Conservation (phyloP, 2,329 filamentous ascomycete species). For the Byssoonygena ceratinophila region DNA sequence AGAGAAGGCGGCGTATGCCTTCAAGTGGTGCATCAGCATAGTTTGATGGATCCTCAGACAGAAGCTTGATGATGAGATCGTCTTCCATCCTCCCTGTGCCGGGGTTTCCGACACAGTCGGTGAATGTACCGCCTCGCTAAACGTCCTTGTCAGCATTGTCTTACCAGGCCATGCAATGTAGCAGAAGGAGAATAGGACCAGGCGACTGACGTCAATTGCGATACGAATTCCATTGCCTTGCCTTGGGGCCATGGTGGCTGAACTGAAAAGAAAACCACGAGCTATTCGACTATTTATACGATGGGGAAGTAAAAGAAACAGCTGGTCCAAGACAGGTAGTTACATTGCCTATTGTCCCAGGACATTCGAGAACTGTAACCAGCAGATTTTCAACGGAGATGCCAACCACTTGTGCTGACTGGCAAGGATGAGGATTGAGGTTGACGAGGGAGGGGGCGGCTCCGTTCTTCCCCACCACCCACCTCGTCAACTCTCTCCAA, state of each 20-base stretch:
- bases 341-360: too few relatives aligned
- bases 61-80: conserved; percentile 74
- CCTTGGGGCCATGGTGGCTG: conserved; percentile 9
- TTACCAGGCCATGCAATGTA: conserved; percentile 7
- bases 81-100: conserved; percentile 57
- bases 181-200: background rate
- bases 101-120: conserved; percentile 78
- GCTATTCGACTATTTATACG: too few relatives aligned
- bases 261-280: too few relatives aligned
- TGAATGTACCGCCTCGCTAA: conserved; percentile 77
- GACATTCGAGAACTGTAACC: too few relatives aligned
- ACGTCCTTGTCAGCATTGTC: conserved; percentile 10
- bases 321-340: too few relatives aligned
- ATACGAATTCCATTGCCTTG: conserved; percentile 26
- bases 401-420: too few relatives aligned
- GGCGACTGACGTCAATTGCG: conserved; percentile 28
- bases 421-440: too few relatives aligned
- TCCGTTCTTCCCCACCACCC: too few relatives aligned
- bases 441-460: too few relatives aligned
- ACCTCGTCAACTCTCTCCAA: too few relatives aligned
- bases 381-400: too few relatives aligned
- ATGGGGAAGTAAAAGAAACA: too few relatives aligned
- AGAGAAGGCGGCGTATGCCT: conserved; percentile 77
- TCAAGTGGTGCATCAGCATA: conserved; percentile 86
- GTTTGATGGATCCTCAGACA: conserved; percentile 82